Percentiles rank a stretch among this genome's conserved stretches.
Conservation (phyloP, 352 stramenopile genomes). For the Globisporangium radiosum region DNA sequence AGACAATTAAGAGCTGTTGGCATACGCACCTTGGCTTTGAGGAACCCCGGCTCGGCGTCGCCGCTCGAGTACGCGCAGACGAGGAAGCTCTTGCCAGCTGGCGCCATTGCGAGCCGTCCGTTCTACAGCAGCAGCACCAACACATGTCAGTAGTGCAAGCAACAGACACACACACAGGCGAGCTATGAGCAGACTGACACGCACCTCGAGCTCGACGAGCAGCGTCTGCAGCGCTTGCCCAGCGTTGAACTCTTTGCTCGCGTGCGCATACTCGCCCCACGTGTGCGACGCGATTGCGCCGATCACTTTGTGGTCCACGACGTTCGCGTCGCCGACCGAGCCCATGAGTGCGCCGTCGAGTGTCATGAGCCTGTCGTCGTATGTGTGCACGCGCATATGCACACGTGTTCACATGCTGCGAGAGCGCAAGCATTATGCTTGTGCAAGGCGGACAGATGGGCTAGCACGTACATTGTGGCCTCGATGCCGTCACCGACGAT, state of each 20-base stretch:
- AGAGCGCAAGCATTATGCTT: too few relatives aligned
- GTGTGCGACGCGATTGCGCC: constrained; percentile 80
- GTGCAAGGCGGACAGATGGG: too few relatives aligned
- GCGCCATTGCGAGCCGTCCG: constrained; percentile 53
- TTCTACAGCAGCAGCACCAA: constrained; percentile 16
- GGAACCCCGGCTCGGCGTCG: constrained; percentile 43
- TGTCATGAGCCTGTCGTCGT: constrained; percentile 57
- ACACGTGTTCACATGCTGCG: too few relatives aligned
- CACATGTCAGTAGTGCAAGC: neutral
- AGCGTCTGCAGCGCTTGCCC: constrained; percentile 49
- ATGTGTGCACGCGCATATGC: too few relatives aligned
- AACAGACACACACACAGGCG: neutral
- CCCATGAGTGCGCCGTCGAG: constrained; percentile 81
- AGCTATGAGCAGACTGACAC: neutral
- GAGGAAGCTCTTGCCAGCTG: constrained; percentile 65
- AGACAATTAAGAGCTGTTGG: neutral
- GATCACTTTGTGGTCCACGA: constrained; percentile 79
- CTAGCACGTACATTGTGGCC: constrained; percentile 52
- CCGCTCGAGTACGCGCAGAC: constrained; percentile 68
- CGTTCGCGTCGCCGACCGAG: constrained; percentile 47
- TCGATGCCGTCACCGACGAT: constrained; percentile 70
- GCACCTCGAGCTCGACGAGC: constrained; percentile 69
- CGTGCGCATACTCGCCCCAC: constrained; percentile 77
- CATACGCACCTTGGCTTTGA: constrained; percentile 62
- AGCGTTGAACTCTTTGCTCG: constrained; percentile 60